Base-by-base conservation (phyloP, 257 asterid species). In the Solanum gandarillasii region DNA sequence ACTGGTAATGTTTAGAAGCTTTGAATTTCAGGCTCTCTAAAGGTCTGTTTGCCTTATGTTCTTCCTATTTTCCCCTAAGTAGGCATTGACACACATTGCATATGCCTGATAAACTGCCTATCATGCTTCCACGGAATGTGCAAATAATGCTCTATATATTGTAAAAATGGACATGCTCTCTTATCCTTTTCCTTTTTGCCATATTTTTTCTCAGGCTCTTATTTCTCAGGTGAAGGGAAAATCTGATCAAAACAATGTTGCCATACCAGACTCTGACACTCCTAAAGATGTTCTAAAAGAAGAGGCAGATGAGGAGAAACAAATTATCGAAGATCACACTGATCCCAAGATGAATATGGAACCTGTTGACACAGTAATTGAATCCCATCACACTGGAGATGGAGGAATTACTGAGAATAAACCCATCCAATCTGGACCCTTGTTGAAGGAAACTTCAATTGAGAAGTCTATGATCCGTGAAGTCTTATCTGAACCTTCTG, bases 191-290 rank as follows among this genome's bases (percentile, higher is more conserved):
- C 65, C 87, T 72, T 48, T 83, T 72, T 38, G 88, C 25, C 48
- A 21, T 79, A 62, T 67, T 88, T 79, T 67, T 36, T 83, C 55
- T 38, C 70, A 86, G 84, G 83, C 86, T 91, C 89, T 67, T 58
- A 55, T 89, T 86, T 92, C 75, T 76, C 89, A 97, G 99, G 94
- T 94, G 84, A 95, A 92, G 92, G 96, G 92, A 89, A 95, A 91
- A 85, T 35, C 95, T 91, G 89, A 90, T 85, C 95, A 92, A 88
- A 92, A 88, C 89, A 93, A 90, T 87, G 68, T 87, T 41, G 87
- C 92, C 83, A 88, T 90, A 88, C 87, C 96, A 87, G 92, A 91
- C 82, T 85, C 96, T 76, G 98, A 94, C 87, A 74, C 89, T 89
- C 85, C 87, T 89, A 82, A 91, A 91, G 94, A 88, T 86, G 71